Percentiles rank a stretch among this genome's conserved stretches.
Evolutionary conservation across 805 yeast species (phyloP).

Genomic region (Candida ovalis): DNA sequence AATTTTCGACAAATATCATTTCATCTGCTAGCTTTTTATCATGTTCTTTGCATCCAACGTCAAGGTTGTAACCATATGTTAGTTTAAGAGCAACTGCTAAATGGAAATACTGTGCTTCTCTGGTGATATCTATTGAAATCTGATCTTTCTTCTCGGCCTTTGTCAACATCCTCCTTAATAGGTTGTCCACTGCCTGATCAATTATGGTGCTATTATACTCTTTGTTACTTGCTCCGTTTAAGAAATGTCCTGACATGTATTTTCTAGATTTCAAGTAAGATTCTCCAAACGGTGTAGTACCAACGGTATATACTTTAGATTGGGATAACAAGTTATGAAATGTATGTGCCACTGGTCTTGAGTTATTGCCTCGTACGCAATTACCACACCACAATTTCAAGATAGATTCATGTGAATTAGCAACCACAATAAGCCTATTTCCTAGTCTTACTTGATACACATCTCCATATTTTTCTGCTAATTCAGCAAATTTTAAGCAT

Average conservation of each 20-base stretch:
- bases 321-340: conserved; percentile 61
- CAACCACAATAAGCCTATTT: conserved; percentile 51
- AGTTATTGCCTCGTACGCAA: conserved; percentile 50
- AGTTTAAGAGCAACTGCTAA: conserved; percentile 46
- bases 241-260: conserved; percentile 41
- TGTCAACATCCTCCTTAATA: conserved; percentile 13
- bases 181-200: conserved; percentile 34
- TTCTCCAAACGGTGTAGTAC: conserved; percentile 57
- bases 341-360: conserved; percentile 64
- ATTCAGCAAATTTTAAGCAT: conserved; percentile 41
- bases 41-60: conserved; percentile 35
- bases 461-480: conserved; percentile 40
- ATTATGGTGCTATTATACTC: conserved; percentile 33
- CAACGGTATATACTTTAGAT: conserved; percentile 57
- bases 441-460: conserved; percentile 68
- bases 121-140: conserved; percentile 38
- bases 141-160: not conserved
- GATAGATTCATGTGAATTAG: conserved; percentile 57
- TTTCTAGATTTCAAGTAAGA: conserved; percentile 46
- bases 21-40: conserved; percentile 44
- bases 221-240: conserved; percentile 34
- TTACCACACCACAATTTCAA: conserved; percentile 46
- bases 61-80: conserved; percentile 50
- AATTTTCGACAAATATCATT: conserved; percentile 52
- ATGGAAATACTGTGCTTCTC: conserved; percentile 45